Percentiles rank a stretch among this genome's conserved stretches.
phyloP scores from a whole-genome alignment of 257 asterid species.

The Leptodermis oblonga region DNA sequence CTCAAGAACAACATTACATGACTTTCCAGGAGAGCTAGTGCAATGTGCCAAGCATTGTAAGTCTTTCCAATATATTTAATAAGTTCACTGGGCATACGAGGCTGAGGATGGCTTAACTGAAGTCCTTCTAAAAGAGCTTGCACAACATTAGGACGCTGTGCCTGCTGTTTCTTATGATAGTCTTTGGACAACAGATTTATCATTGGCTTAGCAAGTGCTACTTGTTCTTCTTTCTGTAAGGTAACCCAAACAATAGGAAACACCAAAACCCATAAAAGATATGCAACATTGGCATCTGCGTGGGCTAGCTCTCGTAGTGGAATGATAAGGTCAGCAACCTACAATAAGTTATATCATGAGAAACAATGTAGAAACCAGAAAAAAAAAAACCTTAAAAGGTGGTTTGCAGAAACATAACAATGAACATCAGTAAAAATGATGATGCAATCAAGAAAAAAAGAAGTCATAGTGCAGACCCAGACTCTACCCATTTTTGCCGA shows the following conservation, averaged over 20 bases:
- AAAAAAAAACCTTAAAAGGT: not conserved
- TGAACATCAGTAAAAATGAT: not conserved
- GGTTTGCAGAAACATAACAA: not conserved
- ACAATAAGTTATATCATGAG: slow-evolving; percentile 17
- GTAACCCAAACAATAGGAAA: slow-evolving; percentile 99
- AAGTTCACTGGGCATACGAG: slow-evolving; percentile 98
- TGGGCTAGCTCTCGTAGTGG: slow-evolving; percentile 97
- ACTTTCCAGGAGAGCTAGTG: slow-evolving; percentile 89
- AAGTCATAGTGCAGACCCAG: not conserved
- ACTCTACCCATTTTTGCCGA: not conserved
- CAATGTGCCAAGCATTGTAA: slow-evolving; percentile 96
- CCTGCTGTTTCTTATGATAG: slow-evolving; percentile 96
- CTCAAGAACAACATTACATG: slow-evolving; percentile 90
- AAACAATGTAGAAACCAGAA: not conserved
- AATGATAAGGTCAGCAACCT: slow-evolving; percentile 91
- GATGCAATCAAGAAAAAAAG: not conserved
- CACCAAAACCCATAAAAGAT: slow-evolving; percentile 95
- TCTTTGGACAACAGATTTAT: slow-evolving; percentile 87
- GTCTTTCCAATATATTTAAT: slow-evolving; percentile 97
- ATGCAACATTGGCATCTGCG: slow-evolving; percentile 90
- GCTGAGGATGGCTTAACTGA: slow-evolving; percentile 98
- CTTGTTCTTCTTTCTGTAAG: slow-evolving; percentile 94
- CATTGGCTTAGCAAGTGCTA: slow-evolving; percentile 95
- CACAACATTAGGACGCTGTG: slow-evolving; percentile 92
- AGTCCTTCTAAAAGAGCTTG: slow-evolving; percentile 99